Evolutionary conservation across 768 basidiomycete species (phyloP).

Genomic region (Galerina sulciceps): DNA sequence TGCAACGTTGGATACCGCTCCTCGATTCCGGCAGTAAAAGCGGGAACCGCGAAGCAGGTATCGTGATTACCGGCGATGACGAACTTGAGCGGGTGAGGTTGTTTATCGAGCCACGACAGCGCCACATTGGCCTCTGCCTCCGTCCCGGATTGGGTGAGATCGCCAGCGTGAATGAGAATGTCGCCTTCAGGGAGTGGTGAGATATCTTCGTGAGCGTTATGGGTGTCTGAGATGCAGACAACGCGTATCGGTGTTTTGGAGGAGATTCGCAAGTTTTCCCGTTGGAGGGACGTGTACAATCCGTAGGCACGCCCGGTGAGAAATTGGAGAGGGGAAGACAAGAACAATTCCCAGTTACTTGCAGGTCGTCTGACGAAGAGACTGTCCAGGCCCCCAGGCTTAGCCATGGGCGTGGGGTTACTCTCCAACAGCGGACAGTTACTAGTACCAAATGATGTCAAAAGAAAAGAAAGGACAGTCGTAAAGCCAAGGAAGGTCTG

Average conservation of each 20-base stretch:
- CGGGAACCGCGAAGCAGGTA: slow-evolving; percentile 22
- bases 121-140: slow-evolving; percentile 30
- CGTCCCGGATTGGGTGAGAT: slow-evolving; percentile 42
- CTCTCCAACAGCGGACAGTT: too few species aligned
- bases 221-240: slow-evolving; percentile 45
- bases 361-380: too few species aligned
- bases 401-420: too few species aligned
- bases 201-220: slow-evolving; percentile 30
- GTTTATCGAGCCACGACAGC: slow-evolving; percentile 34
- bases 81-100: slow-evolving; percentile 42
- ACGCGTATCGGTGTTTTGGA: slow-evolving; percentile 31
- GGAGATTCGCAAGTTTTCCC: too few species aligned
- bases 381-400: too few species aligned
- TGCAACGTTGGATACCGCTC: slow-evolving; percentile 27
- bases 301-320: too few species aligned
- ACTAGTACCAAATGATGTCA: too few species aligned
- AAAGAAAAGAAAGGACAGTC: too few species aligned
- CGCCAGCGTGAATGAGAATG: slow-evolving; percentile 45
- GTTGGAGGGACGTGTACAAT: too few species aligned
- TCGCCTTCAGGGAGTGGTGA: slow-evolving; percentile 39
- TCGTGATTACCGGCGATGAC: slow-evolving; percentile 52
- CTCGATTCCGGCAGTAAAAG: neutral
- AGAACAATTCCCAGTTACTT: too few species aligned
- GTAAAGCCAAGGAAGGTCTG: too few species aligned
- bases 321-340: too few species aligned